Evolutionary conservation across 2,329 filamentous ascomycete genomes (phyloP), one percentile per base, ranked within the genome.

Genomic region (Grosmannia serpens): DNA sequence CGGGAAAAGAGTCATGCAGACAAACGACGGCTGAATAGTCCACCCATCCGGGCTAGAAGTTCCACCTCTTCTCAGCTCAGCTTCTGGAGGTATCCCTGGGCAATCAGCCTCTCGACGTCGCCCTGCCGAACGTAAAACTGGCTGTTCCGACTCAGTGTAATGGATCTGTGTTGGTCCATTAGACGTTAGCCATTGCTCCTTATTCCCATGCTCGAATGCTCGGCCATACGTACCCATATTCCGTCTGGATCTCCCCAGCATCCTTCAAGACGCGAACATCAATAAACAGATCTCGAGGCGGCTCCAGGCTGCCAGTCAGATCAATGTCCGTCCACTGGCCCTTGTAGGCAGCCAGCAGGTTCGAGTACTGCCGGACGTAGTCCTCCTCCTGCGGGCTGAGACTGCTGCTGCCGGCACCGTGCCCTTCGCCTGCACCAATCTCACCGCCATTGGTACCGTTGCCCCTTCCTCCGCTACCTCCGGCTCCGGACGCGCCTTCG

Each of bases 311-410:
- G 35, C 94, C 94, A 3, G 94, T 96, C 58, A 99, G 76, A 72
- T 99, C 94, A 64, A 99, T 88, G 70, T 99, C 94, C 24, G 92
- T 97, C 92, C 92, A 99, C 67, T 96, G 91, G 1, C 94, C 94
- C 71, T 99, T 99, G 73, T 95, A 96, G 2, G 91, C 89, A n/a
- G 92, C 90, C 58, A 99, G 75, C 64, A 99, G 77, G 67, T 99
- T 91, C 63, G 87, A 86, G 69, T 96, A 99, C 67, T 91, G 87
- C 61, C 92, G 81, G 59, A 96, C 88, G 68, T 96, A 99, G 66
- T 97, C 94, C 71, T 96, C 91, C 71, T 99, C 94, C 70, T 97
- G 92, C 0, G 94, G 91, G 66, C 91, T 96, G 60, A 97, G 75
- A 67, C 88, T 92, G 75, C 86, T 92, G 60, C 84, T 84, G 26